Conservation (phyloP, 768 basidiomycete genomes). For the Boletus reticuloceps region DNA sequence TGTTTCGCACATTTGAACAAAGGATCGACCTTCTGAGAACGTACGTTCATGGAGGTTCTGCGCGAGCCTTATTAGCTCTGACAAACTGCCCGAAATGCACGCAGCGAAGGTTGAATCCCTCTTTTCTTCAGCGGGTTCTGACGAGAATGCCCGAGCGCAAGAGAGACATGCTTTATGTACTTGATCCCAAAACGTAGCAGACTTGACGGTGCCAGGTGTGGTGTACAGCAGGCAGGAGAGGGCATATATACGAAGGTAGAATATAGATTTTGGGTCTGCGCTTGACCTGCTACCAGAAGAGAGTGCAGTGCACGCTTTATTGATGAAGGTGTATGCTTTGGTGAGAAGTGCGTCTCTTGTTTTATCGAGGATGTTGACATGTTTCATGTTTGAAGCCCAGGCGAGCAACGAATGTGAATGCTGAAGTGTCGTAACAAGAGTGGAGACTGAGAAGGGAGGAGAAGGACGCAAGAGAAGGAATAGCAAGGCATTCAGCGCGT, state of each 20-base stretch:
- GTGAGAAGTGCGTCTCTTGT: constrained; percentile 61
- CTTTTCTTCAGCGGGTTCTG: constrained; percentile 16
- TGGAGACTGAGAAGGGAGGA: constrained; percentile 13
- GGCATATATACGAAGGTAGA: constrained; percentile 40
- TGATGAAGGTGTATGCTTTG: constrained; percentile 55
- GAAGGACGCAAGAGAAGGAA: constrained; percentile 24
- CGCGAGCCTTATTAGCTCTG: constrained; percentile 41
- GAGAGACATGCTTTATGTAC: constrained; percentile 45
- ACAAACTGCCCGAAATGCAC: constrained; percentile 43
- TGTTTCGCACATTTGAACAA: constrained; percentile 65
- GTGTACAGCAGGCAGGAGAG: constrained; percentile 50
- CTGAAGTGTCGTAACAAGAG: constrained; percentile 32
- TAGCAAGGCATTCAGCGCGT: constrained; percentile 47
- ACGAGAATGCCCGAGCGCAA: constrained; percentile 22
- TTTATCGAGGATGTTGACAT: constrained; percentile 41
- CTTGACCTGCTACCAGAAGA: constrained; percentile 27
- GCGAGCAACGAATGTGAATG: constrained; percentile 39
- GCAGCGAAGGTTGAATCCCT: constrained; percentile 27
- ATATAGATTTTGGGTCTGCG: constrained; percentile 24
- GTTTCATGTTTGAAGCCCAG: constrained; percentile 49
- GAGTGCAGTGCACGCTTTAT: constrained; percentile 27
- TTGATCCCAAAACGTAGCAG: constrained; percentile 72
- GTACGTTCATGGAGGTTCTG: constrained; percentile 33
- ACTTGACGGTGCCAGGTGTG: constrained; percentile 44
- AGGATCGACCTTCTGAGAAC: constrained; percentile 52